Base-by-base conservation (phyloP, 2,329 filamentous ascomycete species). In the Exophiala dermatitidis region DNA sequence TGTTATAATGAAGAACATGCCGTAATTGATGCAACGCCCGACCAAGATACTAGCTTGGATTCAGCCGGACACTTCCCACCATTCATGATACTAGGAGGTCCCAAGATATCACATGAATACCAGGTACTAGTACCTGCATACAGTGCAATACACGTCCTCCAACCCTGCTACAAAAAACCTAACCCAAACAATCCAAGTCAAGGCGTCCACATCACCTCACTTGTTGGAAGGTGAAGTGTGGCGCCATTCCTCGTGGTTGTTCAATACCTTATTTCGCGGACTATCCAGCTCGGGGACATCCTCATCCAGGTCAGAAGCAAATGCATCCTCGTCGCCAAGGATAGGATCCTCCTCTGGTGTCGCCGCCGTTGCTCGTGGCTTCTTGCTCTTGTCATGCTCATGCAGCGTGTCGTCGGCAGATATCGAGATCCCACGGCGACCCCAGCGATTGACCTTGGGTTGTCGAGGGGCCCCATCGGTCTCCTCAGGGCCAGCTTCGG, bases 361-460 rank as follows among this genome's bases (percentile, higher is more conserved):
- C 8, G 53, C 44, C 2, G 34, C 30, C 8, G 44, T 33, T 8
- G 51, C 40, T 3, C 28, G 34, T 10, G 47, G 28, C 37, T 46
- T 48, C 37, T 57, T 60, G 3, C 44, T 40, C 26, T 51, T 51
- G 48, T 63, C 42, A 45, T 62, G 60, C 8, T 64, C 61, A n/a
- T 64, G 66, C 50, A 73, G 48, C 0, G 70, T 71, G 48, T 83
- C 79, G 61, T 83, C 80, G 0, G 80, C 80, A 19, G 77, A 78
- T 2, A 83, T 76, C 2, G 77, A 80, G 40, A 83, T 78, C 10
- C 80, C 80, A 51, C 79, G 69, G 2, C 73, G 69, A 5, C 80
- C 80, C 80, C 80, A 83, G 33, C 73, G 71, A 54, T 77, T 77
- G 38, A 59, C 62, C 10, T 54, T 55, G 1, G 51, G 48, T 38